Percentiles rank a stretch among this genome's conserved stretches.
Conservation (phyloP, 1,139 yeast species). For the Taphrina wiesneri region DNA sequence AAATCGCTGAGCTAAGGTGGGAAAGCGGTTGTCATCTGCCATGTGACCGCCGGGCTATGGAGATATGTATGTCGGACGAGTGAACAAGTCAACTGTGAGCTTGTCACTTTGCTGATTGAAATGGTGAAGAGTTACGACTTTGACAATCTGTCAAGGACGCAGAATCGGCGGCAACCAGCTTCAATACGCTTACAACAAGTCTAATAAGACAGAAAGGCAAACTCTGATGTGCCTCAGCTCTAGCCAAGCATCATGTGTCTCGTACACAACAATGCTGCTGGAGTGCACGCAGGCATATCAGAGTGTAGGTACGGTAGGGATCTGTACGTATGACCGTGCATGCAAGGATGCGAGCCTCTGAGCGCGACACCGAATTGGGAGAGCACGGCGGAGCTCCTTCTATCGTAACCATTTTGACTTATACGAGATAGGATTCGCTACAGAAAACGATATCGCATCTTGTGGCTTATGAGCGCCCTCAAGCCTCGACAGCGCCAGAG, state of each 20-base stretch:
- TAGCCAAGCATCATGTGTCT: not conserved
- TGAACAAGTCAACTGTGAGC: not conserved
- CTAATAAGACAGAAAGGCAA: not conserved
- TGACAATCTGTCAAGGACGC: not conserved
- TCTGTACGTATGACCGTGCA: not conserved
- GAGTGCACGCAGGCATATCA: not conserved
- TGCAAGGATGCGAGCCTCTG: not conserved
- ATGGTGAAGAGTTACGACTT: not conserved
- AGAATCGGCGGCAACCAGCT: not conserved
- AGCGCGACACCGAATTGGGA: constrained; percentile 1
- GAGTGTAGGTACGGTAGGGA: too few relatives aligned
- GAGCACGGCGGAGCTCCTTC: too few relatives aligned
- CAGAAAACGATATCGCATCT: not conserved
- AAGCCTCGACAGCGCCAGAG: not conserved
- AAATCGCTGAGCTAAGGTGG: constrained; percentile 20
- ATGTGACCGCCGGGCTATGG: not conserved
- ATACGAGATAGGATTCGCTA: not conserved
- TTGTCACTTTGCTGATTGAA: not conserved
- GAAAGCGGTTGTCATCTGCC: constrained; percentile 34
- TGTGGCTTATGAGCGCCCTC: not conserved
- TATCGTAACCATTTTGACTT: not conserved
- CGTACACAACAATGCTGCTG: not conserved
- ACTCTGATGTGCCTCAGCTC: not conserved
- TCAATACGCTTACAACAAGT: not conserved
- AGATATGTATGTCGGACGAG: not conserved